Base-by-base conservation (phyloP, 495 filamentous ascomycete species). In the Aspergillus egyptiacus region DNA sequence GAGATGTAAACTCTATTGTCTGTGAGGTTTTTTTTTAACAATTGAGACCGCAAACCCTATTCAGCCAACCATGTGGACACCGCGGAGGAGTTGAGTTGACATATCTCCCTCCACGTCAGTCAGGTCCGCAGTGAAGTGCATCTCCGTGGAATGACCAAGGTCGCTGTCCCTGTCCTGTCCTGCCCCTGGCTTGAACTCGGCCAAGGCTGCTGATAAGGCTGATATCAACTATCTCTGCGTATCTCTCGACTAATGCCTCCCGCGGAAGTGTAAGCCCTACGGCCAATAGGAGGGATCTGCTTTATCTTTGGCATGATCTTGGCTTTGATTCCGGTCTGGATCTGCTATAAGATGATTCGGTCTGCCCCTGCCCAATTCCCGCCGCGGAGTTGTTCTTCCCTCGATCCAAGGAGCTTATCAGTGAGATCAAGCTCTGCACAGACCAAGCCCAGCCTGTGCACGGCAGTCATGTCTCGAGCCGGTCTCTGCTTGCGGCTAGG, bases 151-250 rank as follows among this genome's bases (percentile, higher is more conserved):
- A n/a, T n/a, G n/a, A n/a, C n/a, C n/a, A n/a, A n/a, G n/a, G n/a
- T n/a, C n/a, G n/a, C n/a, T n/a, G n/a, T n/a, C n/a, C n/a, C n/a
- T n/a, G n/a, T n/a, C n/a, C n/a, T n/a, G n/a, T n/a, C n/a, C n/a
- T n/a, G n/a, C n/a, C n/a, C n/a, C n/a, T n/a, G n/a, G n/a, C n/a
- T n/a, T n/a, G n/a, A n/a, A n/a, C n/a, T n/a, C n/a, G n/a, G n/a
- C n/a, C n/a, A n/a, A n/a, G n/a, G n/a, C n/a, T n/a, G 22, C 22
- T 17, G 48, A 51, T 51, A 51, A 51, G 48, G 7, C 27, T 17
- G 39, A 44, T 44, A 44, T 35, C 0, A 23, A 19, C 19, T 37
- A 51, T 50, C 47, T n/a, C n/a, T n/a, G n/a, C 27, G 14, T 17
- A 15, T 10, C n/a, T 5, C 24, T 15, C n/a, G n/a, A n/a, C n/a